phyloP scores from a whole-genome alignment of 2,329 filamentous ascomycete genomes.

The Mycocentrospora acerina region DNA sequence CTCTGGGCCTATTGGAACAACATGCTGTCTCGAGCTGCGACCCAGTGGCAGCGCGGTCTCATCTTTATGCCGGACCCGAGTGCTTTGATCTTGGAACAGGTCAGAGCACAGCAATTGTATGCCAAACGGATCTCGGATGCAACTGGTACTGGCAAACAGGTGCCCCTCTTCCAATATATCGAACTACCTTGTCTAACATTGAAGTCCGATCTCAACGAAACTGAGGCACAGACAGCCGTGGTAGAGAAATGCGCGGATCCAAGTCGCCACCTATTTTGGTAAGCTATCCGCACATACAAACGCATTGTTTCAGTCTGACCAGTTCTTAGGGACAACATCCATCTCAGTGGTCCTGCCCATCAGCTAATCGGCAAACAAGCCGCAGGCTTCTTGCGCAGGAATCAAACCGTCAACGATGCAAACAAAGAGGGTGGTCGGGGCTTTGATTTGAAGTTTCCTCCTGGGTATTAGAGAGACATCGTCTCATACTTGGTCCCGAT shows the following conservation, averaged over 20 bases:
- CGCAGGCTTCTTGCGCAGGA: conserved; percentile 34
- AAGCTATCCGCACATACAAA: conserved; percentile 25
- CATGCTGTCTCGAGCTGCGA: conserved; percentile 29
- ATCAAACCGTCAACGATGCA: conserved; percentile 32
- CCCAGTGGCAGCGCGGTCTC: conserved; percentile 32
- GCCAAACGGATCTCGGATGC: conserved; percentile 35
- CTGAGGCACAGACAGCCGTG: conserved; percentile 28
- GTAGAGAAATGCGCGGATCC: conserved; percentile 35
- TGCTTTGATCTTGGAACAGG: conserved; percentile 36
- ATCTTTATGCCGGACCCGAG: conserved; percentile 38
- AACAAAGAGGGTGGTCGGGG: conserved; percentile 14
- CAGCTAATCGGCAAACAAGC: conserved; percentile 39
- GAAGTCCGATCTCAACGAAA: conserved; percentile 10
- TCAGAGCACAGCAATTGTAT: conserved; percentile 36
- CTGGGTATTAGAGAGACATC: conserved; percentile 33
- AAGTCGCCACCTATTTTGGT: conserved; percentile 39
- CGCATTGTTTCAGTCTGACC: conserved; percentile 35
- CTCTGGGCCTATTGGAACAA: conserved; percentile 41
- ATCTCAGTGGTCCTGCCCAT: conserved; percentile 37
- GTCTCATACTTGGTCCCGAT: conserved; percentile 19
- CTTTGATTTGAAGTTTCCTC: conserved; percentile 36
- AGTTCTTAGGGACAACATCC: conserved; percentile 36
- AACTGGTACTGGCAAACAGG: conserved; percentile 32
- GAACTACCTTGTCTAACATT: conserved; percentile 35
- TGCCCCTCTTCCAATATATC: conserved; percentile 36